Percentiles rank a stretch among this genome's conserved stretches.
Evolutionary conservation across 2,329 filamentous ascomycete species (phyloP).

Genomic region (Davidsoniella australis): DNA sequence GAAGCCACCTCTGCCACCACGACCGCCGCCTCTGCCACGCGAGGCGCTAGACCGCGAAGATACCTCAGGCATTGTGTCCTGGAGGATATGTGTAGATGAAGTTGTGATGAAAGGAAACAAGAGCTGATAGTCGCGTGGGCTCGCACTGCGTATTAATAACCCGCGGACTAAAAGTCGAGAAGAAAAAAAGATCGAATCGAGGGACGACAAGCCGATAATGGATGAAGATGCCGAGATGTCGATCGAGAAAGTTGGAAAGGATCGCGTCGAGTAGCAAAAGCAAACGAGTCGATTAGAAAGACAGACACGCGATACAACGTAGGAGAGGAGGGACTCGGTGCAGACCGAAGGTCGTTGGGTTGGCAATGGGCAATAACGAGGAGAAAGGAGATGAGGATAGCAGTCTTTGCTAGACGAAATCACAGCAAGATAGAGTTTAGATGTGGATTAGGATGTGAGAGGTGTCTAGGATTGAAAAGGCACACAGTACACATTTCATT

Average conservation of each 20-base stretch:
- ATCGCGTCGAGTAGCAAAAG: constrained; percentile 8
- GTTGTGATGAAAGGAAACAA: constrained; percentile 14
- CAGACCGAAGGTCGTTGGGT: constrained; percentile 14
- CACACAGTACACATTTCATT: constrained; percentile 10
- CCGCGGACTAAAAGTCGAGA: constrained; percentile 12
- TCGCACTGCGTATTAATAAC: constrained; percentile 13
- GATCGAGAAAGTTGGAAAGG: constrained; percentile 1
- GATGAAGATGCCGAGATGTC: constrained; percentile 17
- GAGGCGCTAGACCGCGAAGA: constrained; percentile 65
- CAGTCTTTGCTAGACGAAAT: constrained; percentile 18
- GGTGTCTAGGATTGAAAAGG: constrained; percentile 9
- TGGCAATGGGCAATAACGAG: background rate
- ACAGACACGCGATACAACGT: constrained; percentile 11
- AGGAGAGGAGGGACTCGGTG: constrained; percentile 16
- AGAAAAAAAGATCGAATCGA: constrained; percentile 5
- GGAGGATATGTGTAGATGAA: constrained; percentile 18
- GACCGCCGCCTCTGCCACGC: constrained; percentile 79
- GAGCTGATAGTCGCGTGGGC: constrained; percentile 17
- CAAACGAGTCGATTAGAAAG: constrained; percentile 3
- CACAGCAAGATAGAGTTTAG: constrained; percentile 9
- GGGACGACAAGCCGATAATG: constrained; percentile 7
- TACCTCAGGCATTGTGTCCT: constrained; percentile 69
- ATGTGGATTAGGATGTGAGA: constrained; percentile 10
- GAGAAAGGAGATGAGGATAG: constrained; percentile 18
- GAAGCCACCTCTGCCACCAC: constrained; percentile 68